Evolutionary conservation across 108 stramenopile species (phyloP).

Genomic region (Skeletonema menzelii): DNA sequence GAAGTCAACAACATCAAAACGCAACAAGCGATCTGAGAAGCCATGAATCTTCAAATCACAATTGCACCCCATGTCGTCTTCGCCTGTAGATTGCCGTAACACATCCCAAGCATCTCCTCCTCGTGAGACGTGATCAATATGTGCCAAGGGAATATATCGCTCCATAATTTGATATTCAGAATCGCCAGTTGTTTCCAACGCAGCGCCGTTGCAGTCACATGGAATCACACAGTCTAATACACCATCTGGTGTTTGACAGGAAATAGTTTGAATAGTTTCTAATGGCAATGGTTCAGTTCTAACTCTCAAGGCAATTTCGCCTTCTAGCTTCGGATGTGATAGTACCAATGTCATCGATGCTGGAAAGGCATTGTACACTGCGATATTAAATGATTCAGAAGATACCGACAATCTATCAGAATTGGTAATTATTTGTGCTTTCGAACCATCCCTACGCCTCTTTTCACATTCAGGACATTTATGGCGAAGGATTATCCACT

Average conservation of each 20-base stretch:
- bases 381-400: neutral
- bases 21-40: slow-evolving; percentile 20
- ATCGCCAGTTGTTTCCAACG: neutral
- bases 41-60: slow-evolving; percentile 31
- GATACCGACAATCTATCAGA: neutral
- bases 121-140: slow-evolving; percentile 27
- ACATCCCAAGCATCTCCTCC: slow-evolving; percentile 33
- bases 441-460: neutral
- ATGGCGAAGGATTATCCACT: slow-evolving; percentile 5
- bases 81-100: slow-evolving; percentile 9
- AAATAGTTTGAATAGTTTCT: slow-evolving; percentile 1
- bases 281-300: slow-evolving; percentile 19
- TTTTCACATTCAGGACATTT: slow-evolving; percentile 23
- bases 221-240: slow-evolving; percentile 11
- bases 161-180: slow-evolving; percentile 20
- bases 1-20: slow-evolving; percentile 22
- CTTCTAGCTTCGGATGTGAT: neutral
- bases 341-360: neutral
- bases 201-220: slow-evolving; percentile 8
- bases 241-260: slow-evolving; percentile 8
- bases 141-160: slow-evolving; percentile 20
- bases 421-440: neutral
- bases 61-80: slow-evolving; percentile 16
- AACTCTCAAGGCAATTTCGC: neutral
- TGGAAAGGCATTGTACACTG: neutral